Evolutionary conservation across 2,329 filamentous ascomycete genomes (phyloP), one percentile per base, ranked within the genome.

Genomic region (Colletotrichum karsti): DNA sequence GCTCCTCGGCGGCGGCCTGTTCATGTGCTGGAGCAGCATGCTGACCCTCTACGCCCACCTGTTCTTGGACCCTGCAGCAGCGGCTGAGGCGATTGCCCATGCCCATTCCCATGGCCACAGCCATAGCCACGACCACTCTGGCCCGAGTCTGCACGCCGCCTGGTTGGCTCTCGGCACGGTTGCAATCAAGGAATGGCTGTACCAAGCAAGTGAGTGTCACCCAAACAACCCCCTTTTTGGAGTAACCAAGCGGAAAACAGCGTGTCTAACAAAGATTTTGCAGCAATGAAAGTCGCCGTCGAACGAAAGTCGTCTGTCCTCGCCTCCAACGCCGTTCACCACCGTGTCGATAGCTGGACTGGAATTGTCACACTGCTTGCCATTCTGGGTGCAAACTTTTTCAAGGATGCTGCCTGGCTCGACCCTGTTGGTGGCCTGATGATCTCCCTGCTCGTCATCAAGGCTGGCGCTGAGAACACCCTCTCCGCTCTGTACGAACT

Each of bases 261-360:
- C 42, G 24, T 24, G 42, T 46, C 60, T 68, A 28, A 68, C 30
- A 48, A 48, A 33, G 46, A 46, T 8, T 20, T 9, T 69, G 37
- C 72, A 97, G 93, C 94, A 57, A 97, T 98, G 91, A 98, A 98
- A 83, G 90, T 99, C 69, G 96, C 96, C 50, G 90, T 90, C 74
- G 93, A 97, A 81, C 93, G 95, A 78, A 97, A 97, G 77, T 98
- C 95, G 12, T 97, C 95, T 7, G 94, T 99, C 67, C 89, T 99
- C 24, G 95, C 95, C 41, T 98, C 95, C 66, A 99, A 99, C 77
- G 95, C 96, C 67, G 88, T 98, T 72, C 96, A 99, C 81, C 96
- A 98, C 83, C 93, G 96, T 69, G 91, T 99, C 77, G 96, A 99
- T 81, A 97, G 94, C 66, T 87, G 98, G 63, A 99, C 96, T 2